Percentiles rank a stretch among this genome's conserved stretches.
Evolutionary conservation across 768 basidiomycete species (phyloP).

Genomic region (Cyclocybe cylindracea): DNA sequence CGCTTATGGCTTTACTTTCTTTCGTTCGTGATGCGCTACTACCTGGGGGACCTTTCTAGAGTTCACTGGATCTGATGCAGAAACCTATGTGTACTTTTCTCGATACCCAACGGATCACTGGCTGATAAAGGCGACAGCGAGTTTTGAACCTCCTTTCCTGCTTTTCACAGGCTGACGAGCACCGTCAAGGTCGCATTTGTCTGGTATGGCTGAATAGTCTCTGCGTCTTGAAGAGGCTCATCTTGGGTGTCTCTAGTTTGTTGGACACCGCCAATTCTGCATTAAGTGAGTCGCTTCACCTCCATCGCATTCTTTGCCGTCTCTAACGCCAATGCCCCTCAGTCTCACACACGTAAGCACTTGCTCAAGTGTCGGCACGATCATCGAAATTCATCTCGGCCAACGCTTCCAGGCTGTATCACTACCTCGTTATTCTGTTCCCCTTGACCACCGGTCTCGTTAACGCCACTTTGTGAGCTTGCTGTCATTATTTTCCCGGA

Average conservation of each 20-base stretch:
- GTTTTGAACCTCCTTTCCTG: neutral
- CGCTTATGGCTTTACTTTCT: conserved; percentile 29
- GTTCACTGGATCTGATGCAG: conserved; percentile 6
- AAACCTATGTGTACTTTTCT: conserved; percentile 28
- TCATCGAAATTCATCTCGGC: too few relatives aligned
- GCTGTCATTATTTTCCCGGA: neutral
- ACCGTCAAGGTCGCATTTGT: too few relatives aligned
- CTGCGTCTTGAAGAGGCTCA: too few relatives aligned
- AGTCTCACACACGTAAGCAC: too few relatives aligned
- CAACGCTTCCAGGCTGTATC: conserved; percentile 17
- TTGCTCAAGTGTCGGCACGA: too few relatives aligned
- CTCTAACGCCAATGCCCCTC: too few relatives aligned
- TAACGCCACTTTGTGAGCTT: conserved; percentile 18
- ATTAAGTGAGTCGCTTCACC: conserved; percentile 15
- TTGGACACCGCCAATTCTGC: conserved; percentile 21
- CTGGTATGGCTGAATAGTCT: too few relatives aligned
- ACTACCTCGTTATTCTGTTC: conserved; percentile 23
- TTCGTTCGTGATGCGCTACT: conserved; percentile 19
- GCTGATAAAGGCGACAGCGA: conserved; percentile 19
- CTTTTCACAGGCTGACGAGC: too few relatives aligned
- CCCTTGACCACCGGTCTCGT: conserved; percentile 20
- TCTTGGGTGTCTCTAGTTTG: conserved; percentile 2
- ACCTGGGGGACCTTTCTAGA: neutral
- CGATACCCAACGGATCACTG: conserved; percentile 16
- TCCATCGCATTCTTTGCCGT: neutral